Evolutionary conservation across 441 rosid species (phyloP).

Genomic region (Aleurites moluccanus): DNA sequence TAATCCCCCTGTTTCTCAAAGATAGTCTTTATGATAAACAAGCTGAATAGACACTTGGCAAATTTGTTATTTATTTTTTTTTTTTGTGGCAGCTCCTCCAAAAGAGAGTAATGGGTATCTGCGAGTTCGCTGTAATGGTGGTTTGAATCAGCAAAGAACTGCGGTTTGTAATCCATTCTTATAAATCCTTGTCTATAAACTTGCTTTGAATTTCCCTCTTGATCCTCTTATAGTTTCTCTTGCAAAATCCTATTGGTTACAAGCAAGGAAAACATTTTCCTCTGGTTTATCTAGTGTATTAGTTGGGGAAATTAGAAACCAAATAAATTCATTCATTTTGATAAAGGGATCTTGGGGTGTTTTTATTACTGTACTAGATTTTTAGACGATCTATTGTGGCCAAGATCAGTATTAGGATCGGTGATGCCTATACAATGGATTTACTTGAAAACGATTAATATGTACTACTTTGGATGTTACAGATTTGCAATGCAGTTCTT

Average conservation of each 20-base stretch:
- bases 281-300: background rate
- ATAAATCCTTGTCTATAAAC: no score
- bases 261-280: no score
- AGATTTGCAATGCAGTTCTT: conserved; percentile 99
- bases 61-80: background rate
- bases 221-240: background rate
- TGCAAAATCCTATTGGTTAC: conserved; percentile 8
- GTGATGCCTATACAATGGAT: conserved; percentile 2
- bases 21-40: conserved; percentile 9
- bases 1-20: conserved; percentile 4
- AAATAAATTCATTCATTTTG: background rate
- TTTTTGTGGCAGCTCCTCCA: conserved; percentile 69
- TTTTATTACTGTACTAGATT: no score
- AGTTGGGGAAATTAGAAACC: background rate
- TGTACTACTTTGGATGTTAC: conserved; percentile 23
- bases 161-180: conserved; percentile 61
- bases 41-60: conserved; percentile 3
- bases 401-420: conserved; percentile 7
- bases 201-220: background rate
- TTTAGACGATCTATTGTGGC: background rate
- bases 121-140: conserved; percentile 99
- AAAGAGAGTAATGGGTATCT: conserved; percentile 83
- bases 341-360: no score
- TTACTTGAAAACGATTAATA: background rate
- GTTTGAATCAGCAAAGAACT: conserved; percentile 95